phyloP scores from a whole-genome alignment of 129 eudicot species.

The Silybum marianum region DNA sequence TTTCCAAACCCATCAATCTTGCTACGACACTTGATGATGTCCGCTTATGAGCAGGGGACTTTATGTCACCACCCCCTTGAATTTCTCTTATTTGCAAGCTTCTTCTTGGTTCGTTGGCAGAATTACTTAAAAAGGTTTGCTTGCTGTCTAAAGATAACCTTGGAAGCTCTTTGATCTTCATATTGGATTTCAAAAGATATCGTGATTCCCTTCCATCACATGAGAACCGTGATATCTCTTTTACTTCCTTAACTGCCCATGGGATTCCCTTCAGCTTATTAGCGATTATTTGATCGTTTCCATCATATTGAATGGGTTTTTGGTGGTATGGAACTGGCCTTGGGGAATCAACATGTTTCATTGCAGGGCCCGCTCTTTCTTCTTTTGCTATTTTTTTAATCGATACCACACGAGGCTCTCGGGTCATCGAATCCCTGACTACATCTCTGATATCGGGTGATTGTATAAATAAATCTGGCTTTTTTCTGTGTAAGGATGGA shows the following conservation, averaged over 20 bases:
- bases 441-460: conserved; percentile 66
- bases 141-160: conserved; percentile 86
- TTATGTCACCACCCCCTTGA: not conserved
- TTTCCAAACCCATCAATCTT: conserved; percentile 87
- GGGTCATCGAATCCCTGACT: conserved; percentile 63
- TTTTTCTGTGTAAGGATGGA: conserved; percentile 31
- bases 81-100: conserved; percentile 7
- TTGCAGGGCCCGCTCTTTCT: conserved; percentile 38
- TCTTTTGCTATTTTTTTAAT: conserved; percentile 54
- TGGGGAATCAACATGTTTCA: conserved; percentile 86
- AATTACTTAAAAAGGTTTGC: conserved; percentile 42
- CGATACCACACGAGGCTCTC: conserved; percentile 61
- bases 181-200: conserved; percentile 35
- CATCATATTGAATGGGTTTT: conserved; percentile 42
- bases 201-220: conserved; percentile 81
- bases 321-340: conserved; percentile 61
- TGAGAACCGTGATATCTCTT: conserved; percentile 63
- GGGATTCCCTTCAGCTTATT: conserved; percentile 45
- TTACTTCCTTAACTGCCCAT: conserved; percentile 36
- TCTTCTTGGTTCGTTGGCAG: conserved; percentile 35
- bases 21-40: conserved; percentile 80
- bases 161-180: conserved; percentile 78
- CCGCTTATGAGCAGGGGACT: conserved; percentile 34
- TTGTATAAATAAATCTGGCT: conserved; percentile 27
- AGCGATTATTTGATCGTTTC: conserved; percentile 31